These are phyloP conservation scores for Colletotrichum sp. DNA, from an alignment of 2,329 filamentous ascomycete species.

Conservation along the genomic window DNA sequence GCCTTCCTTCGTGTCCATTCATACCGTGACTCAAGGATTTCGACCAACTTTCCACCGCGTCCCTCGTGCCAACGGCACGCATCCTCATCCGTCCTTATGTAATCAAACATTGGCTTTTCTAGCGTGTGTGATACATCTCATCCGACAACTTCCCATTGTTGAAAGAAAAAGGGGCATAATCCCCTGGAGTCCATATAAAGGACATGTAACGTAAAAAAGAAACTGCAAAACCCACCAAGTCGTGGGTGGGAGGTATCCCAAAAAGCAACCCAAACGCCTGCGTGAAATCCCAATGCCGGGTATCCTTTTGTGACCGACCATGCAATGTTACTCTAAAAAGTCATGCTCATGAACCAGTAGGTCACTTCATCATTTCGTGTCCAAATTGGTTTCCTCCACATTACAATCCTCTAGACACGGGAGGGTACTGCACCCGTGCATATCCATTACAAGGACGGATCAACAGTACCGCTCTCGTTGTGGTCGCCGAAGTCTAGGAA, in stretches of 20 bases:
- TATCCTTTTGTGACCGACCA: conserved; percentile 14
- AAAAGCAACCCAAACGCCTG: not conserved
- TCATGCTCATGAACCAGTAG: conserved; percentile 9
- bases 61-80: not conserved
- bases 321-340: conserved; percentile 21
- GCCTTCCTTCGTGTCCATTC: not conserved
- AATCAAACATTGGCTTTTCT: not conserved
- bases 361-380: conserved; percentile 1
- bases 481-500: conserved; percentile 23
- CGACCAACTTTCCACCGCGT: not conserved
- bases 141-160: not conserved
- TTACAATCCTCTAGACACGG: conserved; percentile 26
- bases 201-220: not conserved
- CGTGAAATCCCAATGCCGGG: not conserved
- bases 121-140: not conserved
- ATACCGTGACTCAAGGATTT: not conserved
- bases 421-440: not conserved
- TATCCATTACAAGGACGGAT: not conserved
- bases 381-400: conserved; percentile 12
- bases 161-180: not conserved
- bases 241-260: not conserved
- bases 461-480: not conserved
- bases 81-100: not conserved
- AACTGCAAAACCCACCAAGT: not conserved
- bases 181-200: not conserved